phyloP scores from a whole-genome alignment of 2,329 filamentous ascomycete genomes.

The Talaromyces sp. region DNA sequence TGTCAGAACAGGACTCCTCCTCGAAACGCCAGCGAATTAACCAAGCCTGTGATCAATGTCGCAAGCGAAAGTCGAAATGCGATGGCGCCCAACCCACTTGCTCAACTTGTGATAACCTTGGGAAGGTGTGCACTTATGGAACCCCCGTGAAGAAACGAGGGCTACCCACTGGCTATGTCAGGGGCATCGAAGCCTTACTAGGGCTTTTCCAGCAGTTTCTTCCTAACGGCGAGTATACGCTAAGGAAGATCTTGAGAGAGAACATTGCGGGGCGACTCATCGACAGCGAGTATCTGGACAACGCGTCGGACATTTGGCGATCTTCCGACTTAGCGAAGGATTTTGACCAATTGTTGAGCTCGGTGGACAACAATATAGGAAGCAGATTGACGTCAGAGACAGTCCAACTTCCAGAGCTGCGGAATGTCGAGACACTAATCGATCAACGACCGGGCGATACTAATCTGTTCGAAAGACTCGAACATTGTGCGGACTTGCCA shows the following conservation, averaged over 20 bases:
- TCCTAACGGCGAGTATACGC: conserved; percentile 17
- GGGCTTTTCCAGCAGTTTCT: conserved; percentile 34
- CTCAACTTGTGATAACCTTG: conserved; percentile 62
- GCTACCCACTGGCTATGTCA: conserved; percentile 74
- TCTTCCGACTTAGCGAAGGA: conserved; percentile 17
- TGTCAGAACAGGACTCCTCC: conserved; percentile 11
- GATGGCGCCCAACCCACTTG: conserved; percentile 66
- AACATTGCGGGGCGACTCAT: conserved; percentile 54
- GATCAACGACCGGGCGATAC: neutral
- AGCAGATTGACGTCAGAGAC: conserved; percentile 4
- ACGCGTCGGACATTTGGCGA: conserved; percentile 17
- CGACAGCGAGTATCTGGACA: conserved; percentile 38
- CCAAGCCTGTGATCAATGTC: conserved; percentile 66
- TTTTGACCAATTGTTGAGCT: conserved; percentile 10
- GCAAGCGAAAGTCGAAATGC: conserved; percentile 66
- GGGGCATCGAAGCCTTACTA: conserved; percentile 66
- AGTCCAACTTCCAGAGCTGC: conserved; percentile 2
- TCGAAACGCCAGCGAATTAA: conserved; percentile 63
- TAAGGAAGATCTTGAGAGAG: conserved; percentile 52
- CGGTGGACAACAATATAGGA: conserved; percentile 7
- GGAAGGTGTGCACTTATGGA: conserved; percentile 66
- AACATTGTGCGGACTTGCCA: conserved; percentile 31
- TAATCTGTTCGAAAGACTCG: conserved; percentile 21
- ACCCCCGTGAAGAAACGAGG: conserved; percentile 71
- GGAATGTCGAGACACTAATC: neutral